Percentiles rank a stretch among this genome's conserved stretches.
These are phyloP conservation scores for Chlamydomonas eustigma DNA, from an alignment of 139 green algal genomes.

Conservation along the genomic window DNA sequence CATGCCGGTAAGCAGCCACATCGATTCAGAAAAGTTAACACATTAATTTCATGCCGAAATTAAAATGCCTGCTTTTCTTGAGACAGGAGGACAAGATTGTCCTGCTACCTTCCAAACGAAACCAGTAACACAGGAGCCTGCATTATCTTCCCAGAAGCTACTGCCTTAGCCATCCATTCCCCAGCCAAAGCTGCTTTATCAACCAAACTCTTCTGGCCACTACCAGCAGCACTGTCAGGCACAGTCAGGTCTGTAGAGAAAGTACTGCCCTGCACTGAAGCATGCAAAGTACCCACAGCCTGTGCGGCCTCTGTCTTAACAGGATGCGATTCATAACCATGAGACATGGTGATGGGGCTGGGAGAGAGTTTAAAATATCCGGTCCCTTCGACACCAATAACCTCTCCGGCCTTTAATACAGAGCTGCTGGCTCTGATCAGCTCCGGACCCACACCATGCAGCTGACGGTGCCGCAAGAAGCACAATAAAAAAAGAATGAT, in stretches of 20 bases:
- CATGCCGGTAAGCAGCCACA: too few species aligned
- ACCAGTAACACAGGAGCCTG: conserved; percentile 63
- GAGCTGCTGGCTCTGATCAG: neutral
- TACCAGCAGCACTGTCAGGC: too few species aligned
- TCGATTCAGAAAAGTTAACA: too few species aligned
- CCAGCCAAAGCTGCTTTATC: neutral
- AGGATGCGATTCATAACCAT: too few species aligned
- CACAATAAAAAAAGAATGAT: too few species aligned
- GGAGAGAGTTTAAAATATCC: neutral
- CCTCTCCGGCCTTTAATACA: neutral
- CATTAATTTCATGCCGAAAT: too few species aligned
- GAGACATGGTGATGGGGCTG: neutral
- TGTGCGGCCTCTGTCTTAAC: neutral
- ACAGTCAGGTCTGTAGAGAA: neutral
- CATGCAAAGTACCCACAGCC: neutral
- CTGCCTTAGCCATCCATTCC: too few species aligned
- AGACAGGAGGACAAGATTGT: too few species aligned
- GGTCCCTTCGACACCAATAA: neutral
- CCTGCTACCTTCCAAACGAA: conserved; percentile 88
- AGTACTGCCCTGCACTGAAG: too few species aligned
- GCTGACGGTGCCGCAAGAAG: neutral
- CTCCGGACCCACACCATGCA: neutral
- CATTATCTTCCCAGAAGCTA: neutral
- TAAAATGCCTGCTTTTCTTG: too few species aligned
- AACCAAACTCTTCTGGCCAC: too few species aligned